A percentile compares a stretch with the other conserved stretches of the same genome.
Conservation (phyloP, 345 rosid species). For the Corymbia maculata region DNA sequence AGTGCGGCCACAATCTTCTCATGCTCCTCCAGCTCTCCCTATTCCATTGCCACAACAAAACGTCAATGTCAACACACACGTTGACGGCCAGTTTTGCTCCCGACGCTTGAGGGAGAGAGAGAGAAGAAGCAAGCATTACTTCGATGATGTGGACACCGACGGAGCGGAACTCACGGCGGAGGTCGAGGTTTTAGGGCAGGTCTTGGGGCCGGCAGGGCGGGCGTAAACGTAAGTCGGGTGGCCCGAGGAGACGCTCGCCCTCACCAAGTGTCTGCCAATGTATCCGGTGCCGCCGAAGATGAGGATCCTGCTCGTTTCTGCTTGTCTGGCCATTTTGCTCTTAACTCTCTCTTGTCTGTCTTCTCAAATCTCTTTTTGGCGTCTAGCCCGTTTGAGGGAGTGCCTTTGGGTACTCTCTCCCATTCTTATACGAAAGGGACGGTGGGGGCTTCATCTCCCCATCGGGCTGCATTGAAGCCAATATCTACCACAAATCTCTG, state of each 20-base stretch:
- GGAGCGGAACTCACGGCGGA: neutral
- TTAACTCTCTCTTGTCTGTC: neutral
- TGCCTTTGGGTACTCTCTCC: neutral
- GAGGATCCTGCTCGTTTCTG: neutral
- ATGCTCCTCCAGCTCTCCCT: slow-evolving; percentile 34
- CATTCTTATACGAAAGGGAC: no score
- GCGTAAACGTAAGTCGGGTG: slow-evolving; percentile 13
- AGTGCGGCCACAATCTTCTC: slow-evolving; percentile 24
- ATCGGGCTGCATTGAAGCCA: neutral
- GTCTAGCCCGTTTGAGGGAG: neutral
- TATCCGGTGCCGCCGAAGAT: slow-evolving; percentile 31
- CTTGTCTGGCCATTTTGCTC: neutral
- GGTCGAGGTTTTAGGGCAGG: neutral
- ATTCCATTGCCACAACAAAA: neutral
- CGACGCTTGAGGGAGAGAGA: neutral
- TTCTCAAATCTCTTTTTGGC: neutral
- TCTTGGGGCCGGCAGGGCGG: neutral
- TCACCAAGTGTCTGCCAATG: slow-evolving; percentile 19
- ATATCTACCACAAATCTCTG: neutral
- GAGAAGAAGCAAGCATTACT: neutral
- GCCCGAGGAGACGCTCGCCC: slow-evolving; percentile 14
- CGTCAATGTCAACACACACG: neutral
- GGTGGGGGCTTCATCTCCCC: neutral
- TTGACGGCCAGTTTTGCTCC: neutral
- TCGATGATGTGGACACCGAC: neutral